Percentiles rank a stretch among this genome's conserved stretches.
phyloP scores from a whole-genome alignment of 2,329 filamentous ascomycete species.

The Trichophyton verrucosum region DNA sequence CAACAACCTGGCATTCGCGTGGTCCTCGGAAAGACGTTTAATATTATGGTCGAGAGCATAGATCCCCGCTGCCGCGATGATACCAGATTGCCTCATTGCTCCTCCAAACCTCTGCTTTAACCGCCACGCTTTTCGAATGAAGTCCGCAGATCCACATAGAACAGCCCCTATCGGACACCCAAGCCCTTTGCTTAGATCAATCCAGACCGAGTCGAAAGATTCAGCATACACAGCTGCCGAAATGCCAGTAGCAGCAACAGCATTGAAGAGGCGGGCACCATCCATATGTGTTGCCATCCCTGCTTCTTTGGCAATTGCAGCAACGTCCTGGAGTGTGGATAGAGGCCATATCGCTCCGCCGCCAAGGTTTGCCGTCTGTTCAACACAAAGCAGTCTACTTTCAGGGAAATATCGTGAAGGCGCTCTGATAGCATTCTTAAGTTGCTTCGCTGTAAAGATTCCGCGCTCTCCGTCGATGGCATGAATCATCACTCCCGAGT shows the following conservation, averaged over 20 bases:
- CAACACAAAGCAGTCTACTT: slow-evolving; percentile 20
- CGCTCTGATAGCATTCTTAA: not conserved
- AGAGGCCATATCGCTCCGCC: slow-evolving; percentile 62
- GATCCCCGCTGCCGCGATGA: slow-evolving; percentile 1
- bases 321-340: slow-evolving; percentile 52
- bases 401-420: slow-evolving; percentile 13
- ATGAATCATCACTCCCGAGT: slow-evolving; percentile 41
- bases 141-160: slow-evolving; percentile 24
- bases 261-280: slow-evolving; percentile 65
- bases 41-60: slow-evolving; percentile 4
- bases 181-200: slow-evolving; percentile 66
- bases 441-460: not conserved
- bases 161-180: slow-evolving; percentile 63
- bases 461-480: not conserved
- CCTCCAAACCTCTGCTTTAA: slow-evolving; percentile 4
- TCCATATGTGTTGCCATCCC: slow-evolving; percentile 58
- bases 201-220: slow-evolving; percentile 54
- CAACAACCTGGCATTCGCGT: not conserved
- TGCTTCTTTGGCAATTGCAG: slow-evolving; percentile 49
- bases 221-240: slow-evolving; percentile 50
- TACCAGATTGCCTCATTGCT: slow-evolving; percentile 5
- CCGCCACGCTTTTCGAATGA: not conserved
- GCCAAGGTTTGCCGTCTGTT: slow-evolving; percentile 63
- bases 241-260: slow-evolving; percentile 52
- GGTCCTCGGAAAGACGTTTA: not conserved